Conservation (phyloP, 371 early-diverging fungal species). For the Zychaea mexicana region DNA sequence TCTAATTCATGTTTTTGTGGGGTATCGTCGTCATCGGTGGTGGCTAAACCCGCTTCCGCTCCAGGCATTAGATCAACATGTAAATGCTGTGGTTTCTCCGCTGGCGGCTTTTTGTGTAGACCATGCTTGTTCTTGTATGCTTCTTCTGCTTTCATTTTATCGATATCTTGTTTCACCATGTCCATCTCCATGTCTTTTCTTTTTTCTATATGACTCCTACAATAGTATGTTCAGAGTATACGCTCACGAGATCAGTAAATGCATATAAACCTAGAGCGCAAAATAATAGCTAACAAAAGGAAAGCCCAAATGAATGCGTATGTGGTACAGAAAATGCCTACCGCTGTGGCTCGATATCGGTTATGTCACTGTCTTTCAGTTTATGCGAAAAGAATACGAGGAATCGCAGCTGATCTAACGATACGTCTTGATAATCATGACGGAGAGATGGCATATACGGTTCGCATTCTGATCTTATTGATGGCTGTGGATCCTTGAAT, state of each 20-base stretch:
- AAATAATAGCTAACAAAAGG: no score
- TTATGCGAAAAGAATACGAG: constrained; percentile 19
- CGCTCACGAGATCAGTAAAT: no score
- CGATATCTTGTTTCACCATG: constrained; percentile 25
- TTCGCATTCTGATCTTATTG: not conserved
- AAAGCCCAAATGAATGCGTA: not conserved
- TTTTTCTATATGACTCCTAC: constrained; percentile 32
- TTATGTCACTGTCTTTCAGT: constrained; percentile 5
- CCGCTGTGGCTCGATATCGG: not conserved
- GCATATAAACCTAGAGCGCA: no score
- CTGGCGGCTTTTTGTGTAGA: constrained; percentile 38
- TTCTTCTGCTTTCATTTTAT: constrained; percentile 25
- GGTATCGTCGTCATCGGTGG: not conserved
- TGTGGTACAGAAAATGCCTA: not conserved
- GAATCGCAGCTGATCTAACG: constrained; percentile 27
- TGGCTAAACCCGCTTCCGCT: not conserved
- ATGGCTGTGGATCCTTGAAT: not conserved
- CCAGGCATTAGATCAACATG: constrained; percentile 13
- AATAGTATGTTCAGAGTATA: no score
- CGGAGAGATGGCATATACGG: constrained; percentile 28
- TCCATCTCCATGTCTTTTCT: constrained; percentile 29
- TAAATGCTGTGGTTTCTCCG: constrained; percentile 21
- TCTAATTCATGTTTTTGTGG: not conserved
- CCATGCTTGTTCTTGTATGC: constrained; percentile 46
- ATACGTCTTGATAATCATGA: constrained; percentile 21